Evolutionary conservation across 2,329 filamentous ascomycete species (phyloP).

Genomic region (Mycogone perniciosa): DNA sequence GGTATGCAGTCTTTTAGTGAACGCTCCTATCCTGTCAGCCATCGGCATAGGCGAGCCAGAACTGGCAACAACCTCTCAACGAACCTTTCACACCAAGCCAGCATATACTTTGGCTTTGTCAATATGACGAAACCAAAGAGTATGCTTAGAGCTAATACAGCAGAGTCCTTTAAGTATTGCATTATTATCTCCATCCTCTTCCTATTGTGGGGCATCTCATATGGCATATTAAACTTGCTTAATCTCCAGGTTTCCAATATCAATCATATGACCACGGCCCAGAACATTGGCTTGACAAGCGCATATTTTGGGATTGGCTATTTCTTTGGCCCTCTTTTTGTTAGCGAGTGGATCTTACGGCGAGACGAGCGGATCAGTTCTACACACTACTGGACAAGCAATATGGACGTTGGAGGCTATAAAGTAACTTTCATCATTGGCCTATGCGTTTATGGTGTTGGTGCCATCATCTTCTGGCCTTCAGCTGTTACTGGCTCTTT

Average conservation of each 20-base stretch:
- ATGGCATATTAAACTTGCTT: slow-evolving; percentile 76
- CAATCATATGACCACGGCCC: slow-evolving; percentile 51
- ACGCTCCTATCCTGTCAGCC: neutral
- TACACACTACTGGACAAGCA: slow-evolving; percentile 30
- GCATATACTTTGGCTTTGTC: slow-evolving; percentile 70
- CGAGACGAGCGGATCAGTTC: slow-evolving; percentile 56
- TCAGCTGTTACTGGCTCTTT: slow-evolving; percentile 69
- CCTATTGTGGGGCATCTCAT: slow-evolving; percentile 85
- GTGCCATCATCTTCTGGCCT: slow-evolving; percentile 83
- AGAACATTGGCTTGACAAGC: slow-evolving; percentile 62
- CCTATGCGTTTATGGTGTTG: slow-evolving; percentile 65
- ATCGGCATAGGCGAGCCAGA: slow-evolving; percentile 15
- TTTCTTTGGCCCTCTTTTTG: slow-evolving; percentile 60
- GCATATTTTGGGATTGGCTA: slow-evolving; percentile 68
- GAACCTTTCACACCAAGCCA: slow-evolving; percentile 33
- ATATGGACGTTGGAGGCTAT: slow-evolving; percentile 57
- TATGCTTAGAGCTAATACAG: slow-evolving; percentile 57
- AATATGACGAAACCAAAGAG: slow-evolving; percentile 64
- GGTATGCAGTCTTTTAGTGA: slow-evolving; percentile 19
- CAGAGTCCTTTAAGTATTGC: slow-evolving; percentile 65
- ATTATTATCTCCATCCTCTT: slow-evolving; percentile 74
- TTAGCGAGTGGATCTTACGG: slow-evolving; percentile 65
- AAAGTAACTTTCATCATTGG: slow-evolving; percentile 75
- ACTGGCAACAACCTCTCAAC: slow-evolving; percentile 31
- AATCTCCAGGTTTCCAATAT: slow-evolving; percentile 64